These are phyloP conservation scores for Mycena vitilis DNA, from an alignment of 768 basidiomycete species.

Conservation along the genomic window DNA sequence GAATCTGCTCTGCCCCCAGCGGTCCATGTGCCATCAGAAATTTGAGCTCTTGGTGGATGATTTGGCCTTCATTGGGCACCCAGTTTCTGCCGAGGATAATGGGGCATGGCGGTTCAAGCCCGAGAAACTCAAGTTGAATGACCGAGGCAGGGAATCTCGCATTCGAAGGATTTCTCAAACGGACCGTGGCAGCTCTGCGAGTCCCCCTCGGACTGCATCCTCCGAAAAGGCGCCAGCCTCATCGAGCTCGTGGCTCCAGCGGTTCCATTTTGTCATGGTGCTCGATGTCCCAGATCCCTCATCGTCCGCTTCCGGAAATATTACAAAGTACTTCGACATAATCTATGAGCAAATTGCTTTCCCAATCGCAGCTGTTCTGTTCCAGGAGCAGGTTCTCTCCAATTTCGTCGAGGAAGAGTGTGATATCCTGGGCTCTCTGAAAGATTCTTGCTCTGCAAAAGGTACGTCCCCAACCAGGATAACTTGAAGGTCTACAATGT, in stretches of 20 bases:
- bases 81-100: conserved; percentile 82
- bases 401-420: conserved; percentile 90
- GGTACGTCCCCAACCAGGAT: conserved; percentile 51
- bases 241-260: conserved; percentile 68
- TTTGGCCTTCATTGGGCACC: conserved; percentile 94
- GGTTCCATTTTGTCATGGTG: conserved; percentile 89
- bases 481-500: conserved; percentile 12
- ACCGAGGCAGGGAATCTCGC: conserved; percentile 68
- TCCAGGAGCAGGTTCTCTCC: conserved; percentile 88
- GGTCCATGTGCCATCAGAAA: conserved; percentile 89
- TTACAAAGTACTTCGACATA: conserved; percentile 84
- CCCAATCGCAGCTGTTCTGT: conserved; percentile 91
- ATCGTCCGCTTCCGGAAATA: conserved; percentile 81
- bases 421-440: conserved; percentile 73
- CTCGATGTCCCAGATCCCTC: conserved; percentile 92
- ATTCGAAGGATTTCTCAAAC: conserved; percentile 48
- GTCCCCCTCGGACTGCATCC: conserved; percentile 43
- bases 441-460: conserved; percentile 76
- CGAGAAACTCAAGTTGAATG: conserved; percentile 64
- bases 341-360: conserved; percentile 92
- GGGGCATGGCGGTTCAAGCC: conserved; percentile 81
- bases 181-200: conserved; percentile 46
- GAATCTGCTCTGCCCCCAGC: conserved; percentile 80
- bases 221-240: conserved; percentile 49
- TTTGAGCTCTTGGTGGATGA: conserved; percentile 94